Percentiles rank a stretch among this genome's conserved stretches.
phyloP scores from a whole-genome alignment of 257 asterid species.

The Solanum corneliomulleri region DNA sequence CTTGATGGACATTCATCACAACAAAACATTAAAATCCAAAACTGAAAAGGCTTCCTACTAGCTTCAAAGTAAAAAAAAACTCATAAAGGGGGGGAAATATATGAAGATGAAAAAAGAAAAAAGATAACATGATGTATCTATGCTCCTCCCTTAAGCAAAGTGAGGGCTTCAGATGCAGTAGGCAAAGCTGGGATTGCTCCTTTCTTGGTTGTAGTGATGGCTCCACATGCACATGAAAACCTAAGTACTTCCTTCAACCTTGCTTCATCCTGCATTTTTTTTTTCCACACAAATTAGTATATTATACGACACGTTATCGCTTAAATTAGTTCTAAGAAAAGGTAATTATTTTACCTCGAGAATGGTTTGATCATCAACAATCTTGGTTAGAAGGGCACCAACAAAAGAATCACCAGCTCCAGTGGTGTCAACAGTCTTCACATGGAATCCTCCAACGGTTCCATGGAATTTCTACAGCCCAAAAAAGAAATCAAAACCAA shows the following conservation, averaged over 20 bases:
- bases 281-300: neutral
- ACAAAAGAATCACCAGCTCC: conserved; percentile 51
- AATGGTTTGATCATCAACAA: conserved; percentile 26
- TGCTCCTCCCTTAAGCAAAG: conserved; percentile 16
- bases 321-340: neutral
- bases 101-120: neutral
- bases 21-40: neutral
- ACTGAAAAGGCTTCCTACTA: neutral
- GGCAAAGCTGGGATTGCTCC: conserved; percentile 99
- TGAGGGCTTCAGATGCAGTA: conserved; percentile 35
- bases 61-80: neutral
- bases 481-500: neutral
- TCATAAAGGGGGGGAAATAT: neutral
- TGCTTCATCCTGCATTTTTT: conserved; percentile 44
- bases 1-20: neutral
- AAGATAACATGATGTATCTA: neutral
- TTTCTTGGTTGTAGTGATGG: conserved; percentile 87
- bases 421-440: conserved; percentile 38
- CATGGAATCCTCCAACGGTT: conserved; percentile 26
- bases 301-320: neutral
- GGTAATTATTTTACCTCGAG: conserved; percentile 10
- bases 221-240: conserved; percentile 92
- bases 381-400: conserved; percentile 29
- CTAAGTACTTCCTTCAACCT: conserved; percentile 63
- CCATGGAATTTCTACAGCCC: conserved; percentile 18